Evolutionary conservation across 441 rosid genomes (phyloP).

Genomic region (Sinapis alba): DNA sequence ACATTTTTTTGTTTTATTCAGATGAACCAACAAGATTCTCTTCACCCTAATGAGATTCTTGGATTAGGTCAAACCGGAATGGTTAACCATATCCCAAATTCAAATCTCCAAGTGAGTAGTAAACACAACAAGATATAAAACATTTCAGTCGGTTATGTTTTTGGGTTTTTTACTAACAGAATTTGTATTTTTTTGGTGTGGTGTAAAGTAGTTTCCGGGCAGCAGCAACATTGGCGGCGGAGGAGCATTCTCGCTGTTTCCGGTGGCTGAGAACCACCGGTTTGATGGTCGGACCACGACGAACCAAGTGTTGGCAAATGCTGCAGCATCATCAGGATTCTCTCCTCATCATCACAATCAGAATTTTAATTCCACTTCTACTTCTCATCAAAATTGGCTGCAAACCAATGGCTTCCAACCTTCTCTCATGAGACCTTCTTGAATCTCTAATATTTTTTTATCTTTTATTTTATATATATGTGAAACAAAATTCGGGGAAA

Average conservation of each 20-base stretch:
- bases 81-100: conserved; percentile 35
- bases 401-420: conserved; percentile 73
- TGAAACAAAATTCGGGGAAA: conserved; percentile 2
- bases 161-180: neutral
- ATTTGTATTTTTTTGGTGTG: neutral
- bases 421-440: conserved; percentile 64
- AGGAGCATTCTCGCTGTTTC: conserved; percentile 66
- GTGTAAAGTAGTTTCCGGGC: conserved; percentile 56
- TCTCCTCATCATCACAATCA: conserved; percentile 65
- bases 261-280: conserved; percentile 48
- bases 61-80: conserved; percentile 42
- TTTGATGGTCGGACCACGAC: conserved; percentile 53
- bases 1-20: neutral
- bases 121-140: neutral
- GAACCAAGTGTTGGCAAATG: conserved; percentile 69
- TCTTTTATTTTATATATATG: neutral
- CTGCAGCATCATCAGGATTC: conserved; percentile 99
- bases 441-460: conserved; percentile 30
- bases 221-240: conserved; percentile 73
- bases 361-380: conserved; percentile 36
- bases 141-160: neutral
- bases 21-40: conserved; percentile 37
- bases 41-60: conserved; percentile 29
- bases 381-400: conserved; percentile 68
- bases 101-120: conserved; percentile 41